A percentile compares a stretch with the other conserved stretches of the same genome.
Conservation (phyloP, 148 eudicot genomes). For the Euryodendron excelsum region DNA sequence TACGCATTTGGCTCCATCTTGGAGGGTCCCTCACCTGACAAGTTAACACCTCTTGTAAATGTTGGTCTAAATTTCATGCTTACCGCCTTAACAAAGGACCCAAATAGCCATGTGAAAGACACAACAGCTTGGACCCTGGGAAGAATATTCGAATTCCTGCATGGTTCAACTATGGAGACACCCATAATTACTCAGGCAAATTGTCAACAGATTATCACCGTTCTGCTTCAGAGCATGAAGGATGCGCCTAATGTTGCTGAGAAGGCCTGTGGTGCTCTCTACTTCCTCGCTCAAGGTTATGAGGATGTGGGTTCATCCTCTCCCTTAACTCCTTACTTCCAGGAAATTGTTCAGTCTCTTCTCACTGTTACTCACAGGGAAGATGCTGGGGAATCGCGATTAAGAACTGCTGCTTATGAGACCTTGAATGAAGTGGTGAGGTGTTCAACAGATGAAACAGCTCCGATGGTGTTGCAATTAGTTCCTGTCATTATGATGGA, state of each 20-base stretch:
- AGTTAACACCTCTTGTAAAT: slow-evolving; percentile 75
- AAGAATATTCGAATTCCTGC: slow-evolving; percentile 86
- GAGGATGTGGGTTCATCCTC: slow-evolving; percentile 73
- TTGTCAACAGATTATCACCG: slow-evolving; percentile 81
- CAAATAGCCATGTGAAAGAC: slow-evolving; percentile 92
- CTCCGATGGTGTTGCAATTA: slow-evolving; percentile 73
- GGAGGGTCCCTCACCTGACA: slow-evolving; percentile 94
- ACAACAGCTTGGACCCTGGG: slow-evolving; percentile 98
- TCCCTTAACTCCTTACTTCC: slow-evolving; percentile 76
- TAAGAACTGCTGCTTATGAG: slow-evolving; percentile 89
- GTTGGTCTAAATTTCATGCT: slow-evolving; percentile 89
- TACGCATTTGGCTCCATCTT: slow-evolving; percentile 93
- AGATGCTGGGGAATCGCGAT: slow-evolving; percentile 84
- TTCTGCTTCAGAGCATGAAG: slow-evolving; percentile 82
- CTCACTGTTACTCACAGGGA: slow-evolving; percentile 79
- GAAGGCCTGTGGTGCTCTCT: slow-evolving; percentile 94
- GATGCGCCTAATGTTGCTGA: slow-evolving; percentile 95
- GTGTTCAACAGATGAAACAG: slow-evolving; percentile 89
- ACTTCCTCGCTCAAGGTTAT: slow-evolving; percentile 91
- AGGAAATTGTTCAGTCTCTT: slow-evolving; percentile 83
- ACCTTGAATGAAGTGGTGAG: slow-evolving; percentile 92
- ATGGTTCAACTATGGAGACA: slow-evolving; percentile 64
- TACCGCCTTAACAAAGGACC: slow-evolving; percentile 77
- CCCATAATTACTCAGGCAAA: slow-evolving; percentile 72
- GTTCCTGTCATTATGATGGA: slow-evolving; percentile 87